Percentiles rank a stretch among this genome's conserved stretches.
Conservation (phyloP, 352 stramenopile species). For the Phytophthora meadii region DNA sequence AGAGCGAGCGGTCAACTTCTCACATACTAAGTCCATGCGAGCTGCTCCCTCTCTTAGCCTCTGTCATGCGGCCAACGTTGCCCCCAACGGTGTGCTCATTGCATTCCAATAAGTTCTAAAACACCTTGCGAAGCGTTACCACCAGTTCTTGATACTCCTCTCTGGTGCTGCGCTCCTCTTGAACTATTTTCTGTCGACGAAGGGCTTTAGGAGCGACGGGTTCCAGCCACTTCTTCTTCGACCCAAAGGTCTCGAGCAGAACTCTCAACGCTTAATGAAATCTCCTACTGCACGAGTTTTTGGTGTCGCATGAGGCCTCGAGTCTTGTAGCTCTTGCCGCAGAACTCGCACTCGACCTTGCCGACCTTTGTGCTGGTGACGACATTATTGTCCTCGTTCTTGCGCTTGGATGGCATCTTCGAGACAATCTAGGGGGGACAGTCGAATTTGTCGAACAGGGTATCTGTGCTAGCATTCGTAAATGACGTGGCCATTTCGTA, state of each 20-base stretch:
- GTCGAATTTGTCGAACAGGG: too few relatives aligned
- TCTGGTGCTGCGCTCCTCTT: not conserved
- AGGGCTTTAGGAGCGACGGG: not conserved
- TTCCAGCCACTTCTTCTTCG: not conserved
- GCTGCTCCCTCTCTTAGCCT: not conserved
- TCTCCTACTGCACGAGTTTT: not conserved
- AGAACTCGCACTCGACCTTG: not conserved
- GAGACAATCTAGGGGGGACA: too few relatives aligned
- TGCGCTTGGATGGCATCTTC: too few relatives aligned
- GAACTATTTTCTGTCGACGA: too few relatives aligned
- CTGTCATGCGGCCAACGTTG: not conserved
- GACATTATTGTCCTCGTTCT: too few relatives aligned
- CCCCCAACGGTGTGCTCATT: too few relatives aligned
- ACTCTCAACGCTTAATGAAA: not conserved
- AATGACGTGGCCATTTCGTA: too few relatives aligned
- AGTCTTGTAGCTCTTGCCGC: not conserved
- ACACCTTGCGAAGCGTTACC: not conserved
- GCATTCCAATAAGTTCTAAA: not conserved
- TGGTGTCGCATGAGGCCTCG: not conserved
- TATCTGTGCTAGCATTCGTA: too few relatives aligned
- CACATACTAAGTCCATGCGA: not conserved
- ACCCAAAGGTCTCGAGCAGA: not conserved
- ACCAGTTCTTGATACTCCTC: not conserved
- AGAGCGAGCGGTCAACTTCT: not conserved
- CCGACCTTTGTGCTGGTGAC: too few relatives aligned